phyloP scores from a whole-genome alignment of 139 green algal genomes.

The Chlamydomonas asymmetrica region DNA sequence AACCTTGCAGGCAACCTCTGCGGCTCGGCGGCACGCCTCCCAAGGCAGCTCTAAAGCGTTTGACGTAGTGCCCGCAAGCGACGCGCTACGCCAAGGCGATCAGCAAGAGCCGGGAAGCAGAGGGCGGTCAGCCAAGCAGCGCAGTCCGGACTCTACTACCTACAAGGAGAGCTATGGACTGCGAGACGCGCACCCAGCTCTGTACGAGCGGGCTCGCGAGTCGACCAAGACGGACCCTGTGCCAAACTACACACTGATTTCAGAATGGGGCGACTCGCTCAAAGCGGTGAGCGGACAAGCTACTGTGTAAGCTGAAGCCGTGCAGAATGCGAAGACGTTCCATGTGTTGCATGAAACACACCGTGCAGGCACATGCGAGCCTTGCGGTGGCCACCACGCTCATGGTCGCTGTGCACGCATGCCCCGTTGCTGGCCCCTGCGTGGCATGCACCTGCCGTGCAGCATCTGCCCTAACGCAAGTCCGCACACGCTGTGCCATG shows the following conservation, averaged over 20 bases:
- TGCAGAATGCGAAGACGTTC: too few species aligned
- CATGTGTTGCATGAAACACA: too few species aligned
- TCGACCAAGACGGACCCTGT: conserved; percentile 13
- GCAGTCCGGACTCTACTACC: background rate
- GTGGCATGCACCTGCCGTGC: background rate
- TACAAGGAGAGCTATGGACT: conserved; percentile 12
- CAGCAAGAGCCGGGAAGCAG: background rate
- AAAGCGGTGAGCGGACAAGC: conserved; percentile 32
- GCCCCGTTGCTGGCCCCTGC: background rate
- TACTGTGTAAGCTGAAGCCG: too few species aligned
- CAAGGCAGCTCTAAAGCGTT: background rate
- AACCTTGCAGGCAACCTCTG: background rate
- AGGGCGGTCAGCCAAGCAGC: background rate
- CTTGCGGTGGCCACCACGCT: too few species aligned
- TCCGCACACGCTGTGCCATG: background rate
- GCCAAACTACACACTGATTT: conserved; percentile 34
- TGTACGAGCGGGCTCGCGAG: conserved; percentile 21
- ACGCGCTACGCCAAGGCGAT: background rate
- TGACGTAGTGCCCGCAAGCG: background rate
- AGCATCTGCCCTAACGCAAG: background rate
- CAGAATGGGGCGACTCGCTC: conserved; percentile 37
- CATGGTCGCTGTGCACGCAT: too few species aligned
- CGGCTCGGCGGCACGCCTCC: background rate
- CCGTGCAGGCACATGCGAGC: too few species aligned
- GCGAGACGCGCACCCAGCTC: conserved; percentile 17